Evolutionary conservation across 2,329 filamentous ascomycete genomes (phyloP).

Genomic region (Xylaria digitata): DNA sequence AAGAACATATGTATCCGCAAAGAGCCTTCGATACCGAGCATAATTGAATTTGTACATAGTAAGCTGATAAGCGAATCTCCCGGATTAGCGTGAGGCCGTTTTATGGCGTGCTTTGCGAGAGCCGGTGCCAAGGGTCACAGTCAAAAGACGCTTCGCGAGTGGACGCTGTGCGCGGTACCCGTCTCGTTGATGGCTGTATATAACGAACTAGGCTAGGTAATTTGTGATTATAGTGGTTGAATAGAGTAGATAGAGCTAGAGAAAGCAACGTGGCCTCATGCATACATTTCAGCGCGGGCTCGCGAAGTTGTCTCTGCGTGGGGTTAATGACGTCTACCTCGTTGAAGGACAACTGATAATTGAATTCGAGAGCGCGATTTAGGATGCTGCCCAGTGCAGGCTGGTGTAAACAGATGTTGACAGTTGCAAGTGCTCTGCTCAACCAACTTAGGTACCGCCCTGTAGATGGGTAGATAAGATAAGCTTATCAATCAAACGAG

Average conservation of each 20-base stretch:
- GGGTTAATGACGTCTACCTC: no score
- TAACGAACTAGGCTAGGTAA: not conserved
- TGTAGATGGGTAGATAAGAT: constrained; percentile 5
- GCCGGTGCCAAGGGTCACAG: not conserved
- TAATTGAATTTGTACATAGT: not conserved
- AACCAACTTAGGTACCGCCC: no score
- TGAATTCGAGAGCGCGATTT: no score
- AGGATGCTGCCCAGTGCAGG: no score
- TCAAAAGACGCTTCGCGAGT: not conserved
- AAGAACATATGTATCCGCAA: not conserved
- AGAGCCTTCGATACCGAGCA: not conserved
- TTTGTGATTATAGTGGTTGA: no score
- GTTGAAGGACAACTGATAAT: no score
- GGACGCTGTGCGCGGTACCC: not conserved
- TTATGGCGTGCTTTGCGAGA: no score
- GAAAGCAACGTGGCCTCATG: not conserved
- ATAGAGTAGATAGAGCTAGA: not conserved
- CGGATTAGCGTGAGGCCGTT: not conserved
- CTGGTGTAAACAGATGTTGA: no score
- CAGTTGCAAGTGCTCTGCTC: no score
- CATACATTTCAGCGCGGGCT: not conserved
- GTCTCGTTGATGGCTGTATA: not conserved
- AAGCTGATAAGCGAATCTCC: not conserved
- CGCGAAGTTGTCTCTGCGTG: not conserved
- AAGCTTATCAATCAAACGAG: constrained; percentile 42